These are phyloP conservation scores for Gardenia jasminoides DNA, from an alignment of 257 asterid genomes.

Conservation along the genomic window DNA sequence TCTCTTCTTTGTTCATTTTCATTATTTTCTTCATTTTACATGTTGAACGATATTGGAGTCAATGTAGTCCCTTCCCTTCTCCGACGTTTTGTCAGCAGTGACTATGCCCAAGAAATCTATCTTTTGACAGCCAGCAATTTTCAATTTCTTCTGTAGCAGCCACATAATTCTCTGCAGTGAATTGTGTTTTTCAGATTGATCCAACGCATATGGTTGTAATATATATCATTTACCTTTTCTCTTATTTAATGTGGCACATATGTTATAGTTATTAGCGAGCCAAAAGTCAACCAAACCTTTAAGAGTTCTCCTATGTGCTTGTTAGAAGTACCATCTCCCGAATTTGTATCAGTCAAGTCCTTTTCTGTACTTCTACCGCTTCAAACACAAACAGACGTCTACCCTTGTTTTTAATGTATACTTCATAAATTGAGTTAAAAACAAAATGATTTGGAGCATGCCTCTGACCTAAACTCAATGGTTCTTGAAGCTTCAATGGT, in stretches of 20 bases:
- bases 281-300: not conserved
- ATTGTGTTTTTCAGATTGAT: not conserved
- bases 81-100: not conserved
- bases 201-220: not conserved
- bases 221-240: not conserved
- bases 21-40: not conserved
- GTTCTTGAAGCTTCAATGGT: too few species aligned
- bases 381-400: not conserved
- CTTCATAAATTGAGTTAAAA: not conserved
- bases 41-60: not conserved
- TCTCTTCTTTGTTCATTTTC: not conserved
- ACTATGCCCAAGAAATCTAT: not conserved
- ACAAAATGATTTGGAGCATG: not conserved
- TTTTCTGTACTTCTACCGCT: not conserved
- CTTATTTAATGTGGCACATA: not conserved
- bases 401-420: not conserved
- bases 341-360: too few species aligned
- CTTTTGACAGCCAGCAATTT: not conserved
- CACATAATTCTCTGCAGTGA: not conserved
- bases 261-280: not conserved
- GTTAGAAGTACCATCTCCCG: too few species aligned
- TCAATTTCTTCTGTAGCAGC: not conserved
- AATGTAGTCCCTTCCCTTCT: not conserved
- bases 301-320: not conserved
- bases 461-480: not conserved